Evolutionary conservation across 345 rosid genomes (phyloP), one percentile per base, ranked within the genome.

Genomic region (Citrus hindsii): DNA sequence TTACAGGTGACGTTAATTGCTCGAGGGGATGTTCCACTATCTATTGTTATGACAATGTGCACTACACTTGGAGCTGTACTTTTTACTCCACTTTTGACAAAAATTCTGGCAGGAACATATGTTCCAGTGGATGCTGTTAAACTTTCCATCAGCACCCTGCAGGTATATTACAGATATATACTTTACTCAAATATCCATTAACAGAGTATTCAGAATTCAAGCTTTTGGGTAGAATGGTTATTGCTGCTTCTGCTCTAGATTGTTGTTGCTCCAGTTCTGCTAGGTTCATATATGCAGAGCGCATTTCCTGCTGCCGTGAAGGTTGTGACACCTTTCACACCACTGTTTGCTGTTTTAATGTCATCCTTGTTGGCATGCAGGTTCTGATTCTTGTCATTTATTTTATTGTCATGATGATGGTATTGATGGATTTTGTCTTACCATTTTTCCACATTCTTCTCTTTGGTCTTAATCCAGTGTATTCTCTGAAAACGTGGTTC

Each of bases 1-100:
- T 84, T 86, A 69, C 93, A 90, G 95, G 93, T 87, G 83, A 92
- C 93, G 63, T 83, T 90, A 76, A 84, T 90, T 77, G 91, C 95
- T 77, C 88, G 51, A 79, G 95, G 93, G 74, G 95, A 90, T 77
- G 93, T 90, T 85, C 81, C 90, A 48, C 84, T 90, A 32, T 90
- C 95, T 46, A 83, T 88, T 68, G 86, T 90, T 67, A 85, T 87
- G 92, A 92, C 95, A 25, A 82, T 79, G 25, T 90, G 92, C 85
- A 90, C 92, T 46, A 90, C 91, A 65, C 81, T 87, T 51, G 88
- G 89, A 73, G 91, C 93, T 71, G 91, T 86, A 46, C 32, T 90
- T 73, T 90, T 88, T 76, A 90, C 95, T 67, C 93, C 95, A 63
- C 33, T 87, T 62, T 76, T 91, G 82, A 91, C 88, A 40, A 85